A percentile compares a stretch with the other conserved stretches of the same genome.
These are phyloP conservation scores for Aspergillus panamensis DNA, from an alignment of 495 filamentous ascomycete genomes.

Conservation along the genomic window DNA sequence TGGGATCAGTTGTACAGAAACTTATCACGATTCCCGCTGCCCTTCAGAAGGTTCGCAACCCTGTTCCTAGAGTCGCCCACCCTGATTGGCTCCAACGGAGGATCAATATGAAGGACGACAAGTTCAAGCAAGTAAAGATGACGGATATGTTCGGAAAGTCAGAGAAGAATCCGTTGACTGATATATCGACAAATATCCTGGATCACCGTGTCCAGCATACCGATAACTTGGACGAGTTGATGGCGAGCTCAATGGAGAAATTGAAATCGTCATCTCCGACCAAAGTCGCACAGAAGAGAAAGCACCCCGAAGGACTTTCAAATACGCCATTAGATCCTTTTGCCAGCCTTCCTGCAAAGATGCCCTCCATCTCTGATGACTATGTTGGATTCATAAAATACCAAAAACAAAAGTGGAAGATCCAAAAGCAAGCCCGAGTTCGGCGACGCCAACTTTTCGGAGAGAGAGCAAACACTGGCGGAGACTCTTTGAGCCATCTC, in stretches of 20 bases:
- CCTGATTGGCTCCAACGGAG: conserved; percentile 94
- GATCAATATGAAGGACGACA: conserved; percentile 93
- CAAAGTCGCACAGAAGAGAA: conserved; percentile 74
- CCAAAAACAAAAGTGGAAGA: conserved; percentile 98
- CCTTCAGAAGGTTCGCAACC: conserved; percentile 90
- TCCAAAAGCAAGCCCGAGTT: conserved; percentile 87
- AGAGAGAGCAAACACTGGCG: conserved; percentile 65
- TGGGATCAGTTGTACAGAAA: conserved; percentile 96
- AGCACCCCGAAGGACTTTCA: conserved; percentile 64
- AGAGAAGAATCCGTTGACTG: conserved; percentile 68
- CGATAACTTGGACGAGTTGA: conserved; percentile 85
- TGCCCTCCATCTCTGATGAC: conserved; percentile 84
- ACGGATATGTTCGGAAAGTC: conserved; percentile 85
- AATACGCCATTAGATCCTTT: conserved; percentile 72
- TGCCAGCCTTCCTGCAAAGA: conserved; percentile 74
- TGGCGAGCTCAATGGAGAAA: conserved; percentile 62
- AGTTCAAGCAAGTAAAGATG: conserved; percentile 97
- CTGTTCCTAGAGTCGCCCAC: conserved; percentile 87
- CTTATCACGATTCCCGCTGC: conserved; percentile 97
- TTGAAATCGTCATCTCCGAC: conserved; percentile 63
- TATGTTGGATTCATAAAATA: conserved; percentile 89
- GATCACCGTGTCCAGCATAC: conserved; percentile 51
- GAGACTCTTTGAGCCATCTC: conserved; percentile 74
- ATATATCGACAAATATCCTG: conserved; percentile 66
- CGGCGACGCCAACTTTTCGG: conserved; percentile 91